Percentiles rank a stretch among this genome's conserved stretches.
Conservation (phyloP, 2,329 filamentous ascomycete species). For the Ophiostoma quercus region DNA sequence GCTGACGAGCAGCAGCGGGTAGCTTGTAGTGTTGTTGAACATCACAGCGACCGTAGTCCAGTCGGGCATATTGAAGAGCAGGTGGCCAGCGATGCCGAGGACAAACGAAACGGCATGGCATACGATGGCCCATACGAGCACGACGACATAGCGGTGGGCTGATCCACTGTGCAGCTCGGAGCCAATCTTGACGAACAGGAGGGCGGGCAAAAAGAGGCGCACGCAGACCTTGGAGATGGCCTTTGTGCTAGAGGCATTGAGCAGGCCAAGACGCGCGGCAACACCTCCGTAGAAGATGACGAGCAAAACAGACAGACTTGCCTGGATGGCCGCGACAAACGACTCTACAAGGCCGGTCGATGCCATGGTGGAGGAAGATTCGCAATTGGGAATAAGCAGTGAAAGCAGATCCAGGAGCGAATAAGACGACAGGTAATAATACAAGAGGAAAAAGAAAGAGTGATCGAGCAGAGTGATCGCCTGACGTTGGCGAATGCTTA, state of each 20-base stretch:
- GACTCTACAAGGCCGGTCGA: conserved; percentile 35
- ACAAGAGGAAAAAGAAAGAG: not conserved
- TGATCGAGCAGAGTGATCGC: not conserved
- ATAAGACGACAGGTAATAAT: not conserved
- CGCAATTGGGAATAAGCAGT: no score
- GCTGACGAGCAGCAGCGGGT: conserved; percentile 43
- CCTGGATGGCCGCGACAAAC: conserved; percentile 44
- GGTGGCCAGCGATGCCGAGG: conserved; percentile 38
- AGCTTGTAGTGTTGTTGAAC: conserved; percentile 47
- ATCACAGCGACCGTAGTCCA: conserved; percentile 44
- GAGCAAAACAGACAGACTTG: conserved; percentile 44
- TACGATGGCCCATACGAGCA: conserved; percentile 40
- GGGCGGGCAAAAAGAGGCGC: conserved; percentile 43
- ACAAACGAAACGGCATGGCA: conserved; percentile 39
- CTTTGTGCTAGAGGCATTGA: conserved; percentile 36
- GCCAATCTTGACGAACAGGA: conserved; percentile 44
- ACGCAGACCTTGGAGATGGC: conserved; percentile 45
- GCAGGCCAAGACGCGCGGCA: conserved; percentile 38
- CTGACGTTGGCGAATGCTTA: conserved; percentile 3
- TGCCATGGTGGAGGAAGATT: conserved; percentile 23
- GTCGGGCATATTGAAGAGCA: conserved; percentile 40
- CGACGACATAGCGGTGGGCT: conserved; percentile 37
- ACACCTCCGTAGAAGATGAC: conserved; percentile 43
- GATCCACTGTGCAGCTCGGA: conserved; percentile 38
- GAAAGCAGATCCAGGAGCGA: not conserved